These are phyloP conservation scores for Gnetum montanum DNA, from an alignment of 75 land plant species.

Conservation along the genomic window DNA sequence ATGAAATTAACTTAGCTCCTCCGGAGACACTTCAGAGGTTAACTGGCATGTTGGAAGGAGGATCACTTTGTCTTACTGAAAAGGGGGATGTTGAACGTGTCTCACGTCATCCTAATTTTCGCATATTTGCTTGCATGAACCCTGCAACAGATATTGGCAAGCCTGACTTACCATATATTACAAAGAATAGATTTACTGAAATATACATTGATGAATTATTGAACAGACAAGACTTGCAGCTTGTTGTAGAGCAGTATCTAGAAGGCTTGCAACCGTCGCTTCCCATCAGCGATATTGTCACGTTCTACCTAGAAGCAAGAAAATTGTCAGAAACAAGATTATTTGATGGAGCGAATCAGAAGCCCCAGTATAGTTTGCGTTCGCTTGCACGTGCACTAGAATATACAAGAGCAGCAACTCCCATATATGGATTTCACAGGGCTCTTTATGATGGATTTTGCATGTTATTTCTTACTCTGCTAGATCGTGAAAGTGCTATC, in stretches of 20 bases:
- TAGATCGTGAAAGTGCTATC: constrained; percentile 66
- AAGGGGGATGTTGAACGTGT: constrained; percentile 75
- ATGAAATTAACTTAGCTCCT: constrained; percentile 96
- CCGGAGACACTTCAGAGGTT: constrained; percentile 86
- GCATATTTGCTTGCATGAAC: constrained; percentile 97
- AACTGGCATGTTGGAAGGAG: constrained; percentile 78
- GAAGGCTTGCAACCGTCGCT: constrained; percentile 25
- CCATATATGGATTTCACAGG: constrained; percentile 47
- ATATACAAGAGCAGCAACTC: constrained; percentile 48
- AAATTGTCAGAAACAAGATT: constrained; percentile 69
- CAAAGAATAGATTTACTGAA: constrained; percentile 86
- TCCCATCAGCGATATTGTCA: constrained; percentile 34
- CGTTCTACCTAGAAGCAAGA: constrained; percentile 73
- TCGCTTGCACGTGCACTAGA: constrained; percentile 91
- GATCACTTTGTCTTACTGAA: constrained; percentile 85
- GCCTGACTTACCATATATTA: constrained; percentile 60
- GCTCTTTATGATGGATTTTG: constrained; percentile 93
- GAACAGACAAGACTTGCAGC: constrained; percentile 59
- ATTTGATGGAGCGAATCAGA: constrained; percentile 94
- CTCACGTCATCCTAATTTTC: constrained; percentile 72
- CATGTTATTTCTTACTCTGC: constrained; percentile 77
- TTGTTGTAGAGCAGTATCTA: constrained; percentile 51
- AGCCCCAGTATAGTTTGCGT: constrained; percentile 92
- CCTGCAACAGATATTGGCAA: constrained; percentile 99
- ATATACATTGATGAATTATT: constrained; percentile 82